phyloP scores from a whole-genome alignment of 805 yeast genomes.

The Candida fluviatilis region DNA sequence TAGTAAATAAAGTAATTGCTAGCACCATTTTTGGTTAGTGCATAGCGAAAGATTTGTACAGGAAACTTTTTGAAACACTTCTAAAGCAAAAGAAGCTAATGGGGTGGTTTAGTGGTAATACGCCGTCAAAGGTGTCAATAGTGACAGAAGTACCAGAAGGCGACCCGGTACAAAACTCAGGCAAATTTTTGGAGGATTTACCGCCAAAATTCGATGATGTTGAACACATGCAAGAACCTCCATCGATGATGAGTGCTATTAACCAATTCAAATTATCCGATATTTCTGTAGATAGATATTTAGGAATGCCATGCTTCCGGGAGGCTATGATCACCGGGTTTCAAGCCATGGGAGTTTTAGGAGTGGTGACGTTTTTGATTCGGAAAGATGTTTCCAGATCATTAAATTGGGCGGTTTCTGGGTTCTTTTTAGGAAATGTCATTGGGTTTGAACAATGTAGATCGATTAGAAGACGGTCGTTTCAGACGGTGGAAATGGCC shows the following conservation, averaged over 20 bases:
- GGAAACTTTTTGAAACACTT: no score
- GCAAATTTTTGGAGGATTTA: conserved; percentile 44
- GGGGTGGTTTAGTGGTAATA: conserved; percentile 41
- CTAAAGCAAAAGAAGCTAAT: no score
- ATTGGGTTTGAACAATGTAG: conserved; percentile 95
- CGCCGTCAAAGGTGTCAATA: conserved; percentile 34
- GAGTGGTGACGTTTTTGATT: conserved; percentile 60
- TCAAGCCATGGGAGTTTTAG: conserved; percentile 65
- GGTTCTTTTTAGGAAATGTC: conserved; percentile 71
- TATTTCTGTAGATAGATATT: conserved; percentile 47
- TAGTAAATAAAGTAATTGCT: no score
- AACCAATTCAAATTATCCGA: conserved; percentile 43
- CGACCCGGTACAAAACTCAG: conserved; percentile 11
- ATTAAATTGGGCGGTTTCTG: conserved; percentile 79
- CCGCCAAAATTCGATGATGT: conserved; percentile 48
- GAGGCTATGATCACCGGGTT: conserved; percentile 77
- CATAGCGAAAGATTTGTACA: no score
- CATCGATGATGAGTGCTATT: conserved; percentile 33
- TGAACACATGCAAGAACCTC: conserved; percentile 14
- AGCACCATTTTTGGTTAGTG: no score
- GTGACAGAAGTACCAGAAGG: conserved; percentile 22
- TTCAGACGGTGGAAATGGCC: conserved; percentile 66
- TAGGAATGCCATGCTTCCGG: conserved; percentile 70
- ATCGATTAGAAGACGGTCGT: conserved; percentile 58
- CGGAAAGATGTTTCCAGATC: conserved; percentile 62